phyloP scores from a whole-genome alignment of 2,329 filamentous ascomycete species.

The Fusarium caatingaense region DNA sequence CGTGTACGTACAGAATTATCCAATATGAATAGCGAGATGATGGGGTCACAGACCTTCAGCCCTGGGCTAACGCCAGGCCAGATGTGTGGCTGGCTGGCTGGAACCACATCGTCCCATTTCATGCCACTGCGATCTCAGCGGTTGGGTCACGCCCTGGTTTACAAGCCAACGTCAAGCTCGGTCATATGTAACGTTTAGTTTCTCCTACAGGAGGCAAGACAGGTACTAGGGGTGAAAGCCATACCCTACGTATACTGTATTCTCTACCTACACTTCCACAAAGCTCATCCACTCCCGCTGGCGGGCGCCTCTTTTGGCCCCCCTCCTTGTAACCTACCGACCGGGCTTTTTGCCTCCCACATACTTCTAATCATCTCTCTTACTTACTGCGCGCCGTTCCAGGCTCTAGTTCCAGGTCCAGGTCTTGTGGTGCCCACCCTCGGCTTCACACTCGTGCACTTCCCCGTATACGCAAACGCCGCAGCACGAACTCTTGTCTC shows the following conservation, averaged over 20 bases:
- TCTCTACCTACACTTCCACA: neutral
- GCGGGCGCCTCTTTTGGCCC: conserved; percentile 8
- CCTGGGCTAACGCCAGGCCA: conserved; percentile 18
- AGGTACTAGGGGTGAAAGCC: conserved; percentile 2
- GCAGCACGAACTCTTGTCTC: neutral
- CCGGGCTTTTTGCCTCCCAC: conserved; percentile 1
- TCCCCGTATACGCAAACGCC: conserved; percentile 34
- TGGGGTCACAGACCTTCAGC: conserved; percentile 12
- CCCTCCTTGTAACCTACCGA: neutral
- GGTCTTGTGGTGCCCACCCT: neutral
- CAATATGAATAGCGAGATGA: conserved; percentile 2
- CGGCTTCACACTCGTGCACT: conserved; percentile 12
- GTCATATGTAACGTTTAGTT: neutral
- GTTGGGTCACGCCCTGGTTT: conserved; percentile 4
- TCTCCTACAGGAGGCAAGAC: neutral
- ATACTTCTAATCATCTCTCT: neutral
- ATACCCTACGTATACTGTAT: neutral
- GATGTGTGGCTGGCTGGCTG: conserved; percentile 22
- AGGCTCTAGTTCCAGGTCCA: conserved; percentile 11
- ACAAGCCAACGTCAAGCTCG: neutral
- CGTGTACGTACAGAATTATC: neutral
- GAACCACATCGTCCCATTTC: conserved; percentile 17
- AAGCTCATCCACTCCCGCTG: conserved; percentile 12
- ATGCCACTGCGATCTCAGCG: neutral
- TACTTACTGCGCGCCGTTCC: conserved; percentile 19